Base-by-base conservation (phyloP, 148 eudicot genomes). In the Polygonum maritimum region DNA sequence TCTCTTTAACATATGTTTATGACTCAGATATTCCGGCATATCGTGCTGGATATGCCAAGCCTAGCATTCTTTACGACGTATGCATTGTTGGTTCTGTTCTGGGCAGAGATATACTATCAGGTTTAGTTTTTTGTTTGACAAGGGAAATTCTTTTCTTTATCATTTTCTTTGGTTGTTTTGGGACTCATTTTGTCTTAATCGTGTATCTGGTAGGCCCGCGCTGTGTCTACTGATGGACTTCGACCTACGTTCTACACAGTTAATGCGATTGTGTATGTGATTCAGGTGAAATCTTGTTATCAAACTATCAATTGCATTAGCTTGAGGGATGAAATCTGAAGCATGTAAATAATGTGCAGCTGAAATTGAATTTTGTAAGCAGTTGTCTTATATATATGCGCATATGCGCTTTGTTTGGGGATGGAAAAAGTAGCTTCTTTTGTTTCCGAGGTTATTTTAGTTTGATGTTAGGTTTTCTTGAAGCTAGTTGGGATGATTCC, bases 51-150 rank as follows among this genome's bases (percentile, higher is more conserved):
- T 79, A 52, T 92, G 91, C 97, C 98, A 3, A 92, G 98, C 79
- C 98, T 94, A 79, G 96, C 86, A 13, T 94, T 94, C 85, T 94
- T 94, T 84, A 92, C 97, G 16, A 94, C 98, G 41, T 94, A 90
- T 82, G 94, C 96, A 2, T 94, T 94, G 39, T 73, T 94, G 71
- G 98, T 94, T 72, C 78, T 94, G 77, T 94, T 94, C 78, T 94
- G 98, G 98, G 98, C 98, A 71, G 98, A 94, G 78, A 94, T 94
- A 75, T 94, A 94, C 80, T 90, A 92, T 74, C 98, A 94, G 98
- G 98, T 94, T 79, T 44, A 44, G 10, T 44, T 6, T 44, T 44
- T 7, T 7, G 47, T 44, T 44, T 44, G 9, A 44, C 47, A 6
- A 10, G 10, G 10, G 47, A 6, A 7, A 6, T 44, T 7, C 6